Conservation (phyloP, 1,139 yeast genomes). For the Yamadazyma pseudoaaseri region DNA sequence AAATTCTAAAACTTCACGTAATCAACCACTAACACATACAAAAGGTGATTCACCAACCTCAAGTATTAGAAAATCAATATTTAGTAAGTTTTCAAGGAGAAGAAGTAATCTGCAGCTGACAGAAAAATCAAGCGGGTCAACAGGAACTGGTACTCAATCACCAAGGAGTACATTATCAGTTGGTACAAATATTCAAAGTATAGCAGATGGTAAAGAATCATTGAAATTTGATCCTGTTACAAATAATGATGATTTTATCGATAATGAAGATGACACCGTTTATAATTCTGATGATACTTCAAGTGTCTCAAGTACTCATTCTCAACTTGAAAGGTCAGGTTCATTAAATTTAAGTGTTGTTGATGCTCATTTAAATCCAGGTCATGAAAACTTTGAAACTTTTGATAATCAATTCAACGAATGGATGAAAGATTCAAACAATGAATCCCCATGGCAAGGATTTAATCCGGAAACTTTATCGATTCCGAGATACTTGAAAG, state of each 20-base stretch:
- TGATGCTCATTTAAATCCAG: neutral
- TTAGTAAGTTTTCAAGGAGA: constrained; percentile 2
- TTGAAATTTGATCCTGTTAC: no score
- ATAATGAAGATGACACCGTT: constrained; percentile 10
- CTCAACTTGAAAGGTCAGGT: constrained; percentile 11
- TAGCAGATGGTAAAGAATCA: neutral
- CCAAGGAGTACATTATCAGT: neutral
- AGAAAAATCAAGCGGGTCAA: neutral
- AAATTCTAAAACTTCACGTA: no score
- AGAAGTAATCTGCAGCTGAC: constrained; percentile 5
- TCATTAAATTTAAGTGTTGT: constrained; percentile 6
- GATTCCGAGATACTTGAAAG: constrained; percentile 55
- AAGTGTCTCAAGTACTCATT: constrained; percentile 13
- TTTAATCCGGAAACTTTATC: constrained; percentile 37
- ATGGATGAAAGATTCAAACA: constrained; percentile 4
- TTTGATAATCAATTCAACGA: constrained; percentile 8
- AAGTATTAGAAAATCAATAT: constrained; percentile 1
- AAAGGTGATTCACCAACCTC: constrained; percentile 1
- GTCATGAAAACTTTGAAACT: neutral
- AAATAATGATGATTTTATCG: neutral
- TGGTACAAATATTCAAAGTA: neutral
- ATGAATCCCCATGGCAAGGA: constrained; percentile 29
- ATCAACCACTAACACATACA: no score
- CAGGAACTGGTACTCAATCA: neutral
- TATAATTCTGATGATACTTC: constrained; percentile 10